Evolutionary conservation across 2,329 filamentous ascomycete species (phyloP).

Genomic region (Trichoderma gracile): DNA sequence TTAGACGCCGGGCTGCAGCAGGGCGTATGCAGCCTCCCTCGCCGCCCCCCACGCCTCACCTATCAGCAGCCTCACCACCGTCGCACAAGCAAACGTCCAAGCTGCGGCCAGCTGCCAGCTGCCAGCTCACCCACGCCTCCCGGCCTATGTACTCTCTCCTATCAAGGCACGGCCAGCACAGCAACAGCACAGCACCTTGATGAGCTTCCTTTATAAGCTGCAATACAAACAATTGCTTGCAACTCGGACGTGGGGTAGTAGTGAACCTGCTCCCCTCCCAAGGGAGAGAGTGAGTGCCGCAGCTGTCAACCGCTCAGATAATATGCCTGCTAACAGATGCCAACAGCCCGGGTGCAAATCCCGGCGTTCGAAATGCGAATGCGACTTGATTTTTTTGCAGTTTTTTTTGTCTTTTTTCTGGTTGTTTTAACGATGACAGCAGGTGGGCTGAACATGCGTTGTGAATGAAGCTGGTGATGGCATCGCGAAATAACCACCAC

Average conservation of each 20-base stretch:
- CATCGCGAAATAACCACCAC: too few species aligned
- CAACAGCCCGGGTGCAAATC: slow-evolving; percentile 32
- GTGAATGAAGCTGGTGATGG: not conserved
- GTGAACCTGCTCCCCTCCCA: slow-evolving; percentile 34
- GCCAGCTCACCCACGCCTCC: not conserved
- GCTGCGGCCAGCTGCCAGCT: not conserved
- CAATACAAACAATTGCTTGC: slow-evolving; percentile 15
- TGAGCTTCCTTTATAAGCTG: slow-evolving; percentile 12
- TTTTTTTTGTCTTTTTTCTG: not conserved
- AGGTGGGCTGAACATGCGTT: not conserved
- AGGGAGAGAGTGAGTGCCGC: slow-evolving; percentile 33
- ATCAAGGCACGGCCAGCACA: too few species aligned
- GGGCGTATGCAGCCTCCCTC: slow-evolving; percentile 4
- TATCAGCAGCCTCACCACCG: slow-evolving; percentile 9
- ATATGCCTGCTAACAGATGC: slow-evolving; percentile 15
- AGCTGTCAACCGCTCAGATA: slow-evolving; percentile 18
- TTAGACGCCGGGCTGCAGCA: not conserved
- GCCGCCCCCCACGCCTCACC: not conserved
- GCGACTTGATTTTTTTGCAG: slow-evolving; percentile 24
- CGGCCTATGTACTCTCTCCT: too few species aligned
- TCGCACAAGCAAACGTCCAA: not conserved
- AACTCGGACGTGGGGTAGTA: slow-evolving; percentile 33
- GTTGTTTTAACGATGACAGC: not conserved
- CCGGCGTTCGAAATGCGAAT: slow-evolving; percentile 32
- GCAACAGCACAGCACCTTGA: too few species aligned